Evolutionary conservation across 2,329 filamentous ascomycete genomes (phyloP).

Genomic region (Fusarium abutilonis): DNA sequence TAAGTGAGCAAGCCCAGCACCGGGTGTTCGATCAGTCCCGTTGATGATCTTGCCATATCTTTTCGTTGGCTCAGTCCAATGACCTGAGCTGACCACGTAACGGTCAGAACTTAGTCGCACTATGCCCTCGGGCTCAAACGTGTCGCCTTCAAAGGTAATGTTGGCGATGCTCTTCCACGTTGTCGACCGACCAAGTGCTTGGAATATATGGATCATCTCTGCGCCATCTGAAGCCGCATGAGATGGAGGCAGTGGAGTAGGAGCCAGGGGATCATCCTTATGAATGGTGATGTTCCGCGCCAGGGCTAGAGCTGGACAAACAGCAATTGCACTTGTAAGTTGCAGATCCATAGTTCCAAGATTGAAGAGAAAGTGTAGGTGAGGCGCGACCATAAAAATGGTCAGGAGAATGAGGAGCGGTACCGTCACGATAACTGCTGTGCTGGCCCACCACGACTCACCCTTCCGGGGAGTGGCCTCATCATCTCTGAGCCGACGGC

Average conservation of each 20-base stretch:
- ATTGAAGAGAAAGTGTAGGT: conserved; percentile 18
- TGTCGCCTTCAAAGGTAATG: conserved; percentile 56
- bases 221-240: conserved; percentile 50
- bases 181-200: conserved; percentile 52
- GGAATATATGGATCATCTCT: conserved; percentile 52
- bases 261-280: conserved; percentile 46
- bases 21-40: conserved; percentile 60
- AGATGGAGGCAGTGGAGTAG: conserved; percentile 49
- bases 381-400: conserved; percentile 28
- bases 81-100: conserved; percentile 57
- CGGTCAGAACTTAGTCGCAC: conserved; percentile 55
- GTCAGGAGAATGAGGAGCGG: conserved; percentile 34
- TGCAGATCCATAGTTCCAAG: conserved; percentile 29
- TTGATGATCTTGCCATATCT: conserved; percentile 58
- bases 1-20: conserved; percentile 57
- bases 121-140: conserved; percentile 61
- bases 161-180: conserved; percentile 55
- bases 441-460: conserved; percentile 24
- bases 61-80: conserved; percentile 54
- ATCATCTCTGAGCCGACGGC: not conserved
- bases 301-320: conserved; percentile 32
- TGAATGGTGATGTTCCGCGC: conserved; percentile 50
- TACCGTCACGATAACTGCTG: conserved; percentile 25
- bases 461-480: not conserved
- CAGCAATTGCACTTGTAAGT: conserved; percentile 25